Evolutionary conservation across 202 grass and related monocot species (phyloP).

Genomic region (Brachypodium distachyon): DNA sequence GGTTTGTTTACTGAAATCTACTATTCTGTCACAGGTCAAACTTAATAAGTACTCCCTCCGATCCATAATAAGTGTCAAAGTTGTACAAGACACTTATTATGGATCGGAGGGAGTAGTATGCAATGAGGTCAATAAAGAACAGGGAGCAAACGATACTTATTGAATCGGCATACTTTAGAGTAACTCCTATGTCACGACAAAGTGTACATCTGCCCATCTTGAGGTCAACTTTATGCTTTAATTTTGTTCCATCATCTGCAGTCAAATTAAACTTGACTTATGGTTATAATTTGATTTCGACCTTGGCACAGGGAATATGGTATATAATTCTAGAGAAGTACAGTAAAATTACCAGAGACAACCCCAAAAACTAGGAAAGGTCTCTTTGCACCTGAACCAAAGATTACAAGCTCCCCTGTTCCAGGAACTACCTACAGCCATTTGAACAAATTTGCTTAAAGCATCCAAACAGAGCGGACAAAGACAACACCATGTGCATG

Average conservation of each 20-base stretch:
- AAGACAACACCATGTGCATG: not conserved
- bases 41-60: too few relatives aligned
- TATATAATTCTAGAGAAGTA: not conserved
- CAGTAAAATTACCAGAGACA: constrained; percentile 47
- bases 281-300: not conserved
- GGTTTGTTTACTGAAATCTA: constrained; percentile 46
- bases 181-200: constrained; percentile 63
- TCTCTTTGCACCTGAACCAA: constrained; percentile 31
- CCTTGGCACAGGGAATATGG: not conserved
- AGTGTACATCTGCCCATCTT: constrained; percentile 36
- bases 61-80: too few relatives aligned
- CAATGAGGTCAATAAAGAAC: not conserved
- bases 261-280: not conserved
- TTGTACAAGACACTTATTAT: too few relatives aligned
- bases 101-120: too few relatives aligned
- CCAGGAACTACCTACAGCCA: constrained; percentile 40
- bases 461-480: not conserved
- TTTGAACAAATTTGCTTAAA: constrained; percentile 1
- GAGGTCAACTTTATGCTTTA: constrained; percentile 46
- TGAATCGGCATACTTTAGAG: constrained; percentile 9
- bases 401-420: constrained; percentile 51
- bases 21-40: too few relatives aligned
- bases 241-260: constrained; percentile 39
- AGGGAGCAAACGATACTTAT: not conserved
- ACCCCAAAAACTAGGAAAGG: constrained; percentile 51